Evolutionary conservation across 2,329 filamentous ascomycete genomes (phyloP).

Genomic region (Pseudocercospora fijiensis): DNA sequence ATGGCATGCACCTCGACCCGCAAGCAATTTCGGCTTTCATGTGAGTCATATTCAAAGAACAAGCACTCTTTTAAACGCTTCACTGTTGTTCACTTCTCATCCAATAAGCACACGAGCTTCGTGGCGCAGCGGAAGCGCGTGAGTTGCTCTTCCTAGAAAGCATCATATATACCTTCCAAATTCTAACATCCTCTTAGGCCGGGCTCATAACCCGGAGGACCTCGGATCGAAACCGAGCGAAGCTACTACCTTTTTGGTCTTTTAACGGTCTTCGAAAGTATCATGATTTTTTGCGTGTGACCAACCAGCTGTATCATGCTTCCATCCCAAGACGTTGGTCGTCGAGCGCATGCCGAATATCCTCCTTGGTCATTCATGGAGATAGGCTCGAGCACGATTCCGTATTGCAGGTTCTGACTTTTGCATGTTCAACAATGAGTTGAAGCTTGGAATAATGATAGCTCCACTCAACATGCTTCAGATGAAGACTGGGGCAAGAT

Average conservation of each 20-base stretch:
- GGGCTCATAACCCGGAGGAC: slow-evolving; percentile 28
- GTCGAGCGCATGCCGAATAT: neutral
- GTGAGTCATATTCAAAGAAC: slow-evolving; percentile 76
- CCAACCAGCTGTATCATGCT: neutral
- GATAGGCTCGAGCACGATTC: too few relatives aligned
- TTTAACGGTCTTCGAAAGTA: neutral
- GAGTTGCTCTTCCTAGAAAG: neutral
- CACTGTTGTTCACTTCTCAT: neutral
- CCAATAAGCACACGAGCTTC: slow-evolving; percentile 11
- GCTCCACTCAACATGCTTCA: neutral
- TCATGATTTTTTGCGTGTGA: neutral
- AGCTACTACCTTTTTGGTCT: slow-evolving; percentile 16
- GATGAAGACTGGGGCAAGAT: neutral
- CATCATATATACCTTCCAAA: neutral
- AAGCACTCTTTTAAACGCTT: slow-evolving; percentile 41
- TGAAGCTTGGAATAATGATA: neutral
- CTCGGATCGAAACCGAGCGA: slow-evolving; percentile 20
- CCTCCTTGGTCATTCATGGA: neutral
- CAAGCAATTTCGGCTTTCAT: slow-evolving; percentile 36
- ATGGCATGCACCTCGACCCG: slow-evolving; percentile 63
- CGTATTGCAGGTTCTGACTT: neutral
- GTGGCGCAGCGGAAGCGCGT: slow-evolving; percentile 16
- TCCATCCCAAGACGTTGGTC: neutral
- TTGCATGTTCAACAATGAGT: neutral
- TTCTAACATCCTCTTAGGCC: neutral